Evolutionary conservation across 352 stramenopile species (phyloP), one percentile per base, ranked within the genome.

Genomic region (Phytophthora aleatoria): DNA sequence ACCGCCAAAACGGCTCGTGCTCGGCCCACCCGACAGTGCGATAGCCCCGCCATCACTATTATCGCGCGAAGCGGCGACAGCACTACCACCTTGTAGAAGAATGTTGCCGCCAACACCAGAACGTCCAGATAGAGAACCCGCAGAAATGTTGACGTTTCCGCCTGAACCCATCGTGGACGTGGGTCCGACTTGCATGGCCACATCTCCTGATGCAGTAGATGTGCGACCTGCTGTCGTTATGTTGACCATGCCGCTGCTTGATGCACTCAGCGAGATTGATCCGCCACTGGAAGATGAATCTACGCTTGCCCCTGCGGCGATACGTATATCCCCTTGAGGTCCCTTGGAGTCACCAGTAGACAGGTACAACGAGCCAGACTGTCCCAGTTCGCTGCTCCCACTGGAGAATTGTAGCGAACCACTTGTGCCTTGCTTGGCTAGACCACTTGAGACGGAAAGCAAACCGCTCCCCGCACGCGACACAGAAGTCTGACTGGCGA

Each of bases 401-500:
- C 28, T 62, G 8, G 42, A 48, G n/a, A 69, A 16, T n/a, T 69
- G 50, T 15, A 69, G 26, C 26, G 24, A 52, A 26, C 64, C 64
- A 38, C 44, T 57, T 51, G 57, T 1, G 15, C 52, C 38, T 57
- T 43, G 30, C 43, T 71, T 59, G 24, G 35, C 63, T 28, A 44
- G 38, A 8, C 61, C 55, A 39, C 47, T 57, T 11, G 48, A 57
- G 53, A 64, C 26, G 33, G 53, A 67, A 31, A 74, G 36, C 16
- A 51, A 45, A 24, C 67, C 67, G 41, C 45, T 48, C 26, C 41
- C 47, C 5, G 49, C 50, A 45, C 26, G 57, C 7, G 31, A 50
- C 31, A 61, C 55, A 12, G 50, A 57, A 64, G 41, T 12, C 24
- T 70, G 74, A 27, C 57, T 72, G 24, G 63, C 47, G 12, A 80